Conservation (phyloP, 257 asterid species). For the Ajuga chamaepitys region DNA sequence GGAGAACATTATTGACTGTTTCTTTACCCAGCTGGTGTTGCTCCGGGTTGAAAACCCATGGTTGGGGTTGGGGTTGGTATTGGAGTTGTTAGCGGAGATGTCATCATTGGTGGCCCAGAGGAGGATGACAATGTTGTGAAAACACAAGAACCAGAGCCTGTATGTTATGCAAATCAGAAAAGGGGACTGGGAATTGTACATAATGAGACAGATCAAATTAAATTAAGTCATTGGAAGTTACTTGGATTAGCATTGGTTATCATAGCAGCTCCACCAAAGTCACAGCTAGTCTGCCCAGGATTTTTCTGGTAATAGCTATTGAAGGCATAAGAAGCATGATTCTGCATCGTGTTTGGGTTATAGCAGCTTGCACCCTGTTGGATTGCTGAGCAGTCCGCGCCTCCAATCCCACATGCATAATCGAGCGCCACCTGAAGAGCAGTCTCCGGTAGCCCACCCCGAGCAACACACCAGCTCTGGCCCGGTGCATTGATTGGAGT, state of each 20-base stretch:
- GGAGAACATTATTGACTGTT: no score
- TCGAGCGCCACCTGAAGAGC: conserved; percentile 68
- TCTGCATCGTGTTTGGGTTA: conserved; percentile 53
- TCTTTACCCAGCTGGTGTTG: conserved; percentile 39
- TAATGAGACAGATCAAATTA: neutral
- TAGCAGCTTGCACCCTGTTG: conserved; percentile 68
- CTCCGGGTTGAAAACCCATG: conserved; percentile 46
- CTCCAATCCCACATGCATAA: conserved; percentile 88
- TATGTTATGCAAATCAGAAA: neutral
- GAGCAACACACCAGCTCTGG: conserved; percentile 91
- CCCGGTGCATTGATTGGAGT: conserved; percentile 44
- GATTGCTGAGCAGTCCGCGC: conserved; percentile 74
- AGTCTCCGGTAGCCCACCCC: conserved; percentile 41
- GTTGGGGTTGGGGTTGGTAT: conserved; percentile 40
- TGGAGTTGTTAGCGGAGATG: conserved; percentile 31
- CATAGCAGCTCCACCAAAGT: conserved; percentile 75
- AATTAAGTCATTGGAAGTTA: conserved; percentile 20
- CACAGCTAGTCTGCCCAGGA: conserved; percentile 75
- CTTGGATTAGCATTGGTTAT: conserved; percentile 74
- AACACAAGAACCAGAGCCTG: conserved; percentile 83
- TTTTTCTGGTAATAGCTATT: conserved; percentile 78
- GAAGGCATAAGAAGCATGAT: conserved; percentile 84
- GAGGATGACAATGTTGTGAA: conserved; percentile 39
- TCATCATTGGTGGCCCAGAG: conserved; percentile 25
- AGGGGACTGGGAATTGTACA: neutral